Evolutionary conservation across 2,329 filamentous ascomycete genomes (phyloP).

Genomic region (Leptosphaerulina australis): DNA sequence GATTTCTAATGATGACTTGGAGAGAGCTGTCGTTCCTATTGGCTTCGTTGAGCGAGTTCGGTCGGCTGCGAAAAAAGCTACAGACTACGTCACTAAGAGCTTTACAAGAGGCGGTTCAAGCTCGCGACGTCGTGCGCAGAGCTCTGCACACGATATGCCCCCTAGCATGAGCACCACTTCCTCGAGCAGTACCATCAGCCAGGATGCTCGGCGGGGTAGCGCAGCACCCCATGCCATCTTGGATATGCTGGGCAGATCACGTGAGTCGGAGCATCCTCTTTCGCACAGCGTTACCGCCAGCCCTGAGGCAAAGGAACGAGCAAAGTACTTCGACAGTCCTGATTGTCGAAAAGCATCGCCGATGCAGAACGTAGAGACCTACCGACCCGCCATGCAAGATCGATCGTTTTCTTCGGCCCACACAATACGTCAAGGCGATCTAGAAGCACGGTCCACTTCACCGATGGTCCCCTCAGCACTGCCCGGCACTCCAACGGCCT

Average conservation of each 20-base stretch:
- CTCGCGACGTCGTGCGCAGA: conserved; percentile 62
- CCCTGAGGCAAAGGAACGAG: conserved; percentile 58
- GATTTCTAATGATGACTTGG: conserved; percentile 90
- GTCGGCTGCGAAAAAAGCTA: conserved; percentile 66
- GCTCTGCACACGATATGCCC: conserved; percentile 60
- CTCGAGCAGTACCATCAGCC: conserved; percentile 61
- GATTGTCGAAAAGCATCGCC: conserved; percentile 51
- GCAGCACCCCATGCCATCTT: conserved; percentile 65
- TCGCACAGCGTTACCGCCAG: conserved; percentile 76
- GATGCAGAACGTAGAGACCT: conserved; percentile 37
- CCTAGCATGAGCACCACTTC: conserved; percentile 60
- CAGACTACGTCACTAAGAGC: conserved; percentile 35
- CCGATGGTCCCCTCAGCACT: conserved; percentile 52
- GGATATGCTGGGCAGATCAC: conserved; percentile 56
- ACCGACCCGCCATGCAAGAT: conserved; percentile 43
- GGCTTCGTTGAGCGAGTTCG: conserved; percentile 84
- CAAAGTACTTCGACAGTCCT: conserved; percentile 45
- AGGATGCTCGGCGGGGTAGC: conserved; percentile 62
- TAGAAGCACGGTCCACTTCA: conserved; percentile 40
- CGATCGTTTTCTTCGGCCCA: conserved; percentile 54
- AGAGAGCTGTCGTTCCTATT: conserved; percentile 85
- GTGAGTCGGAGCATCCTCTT: conserved; percentile 71
- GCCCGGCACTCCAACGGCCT: conserved; percentile 51
- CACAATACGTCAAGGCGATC: conserved; percentile 53
- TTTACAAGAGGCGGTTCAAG: conserved; percentile 40